These are phyloP conservation scores for Amoebophrya sp. DNA, from an alignment of 169 alveolate species.

Conservation along the genomic window DNA sequence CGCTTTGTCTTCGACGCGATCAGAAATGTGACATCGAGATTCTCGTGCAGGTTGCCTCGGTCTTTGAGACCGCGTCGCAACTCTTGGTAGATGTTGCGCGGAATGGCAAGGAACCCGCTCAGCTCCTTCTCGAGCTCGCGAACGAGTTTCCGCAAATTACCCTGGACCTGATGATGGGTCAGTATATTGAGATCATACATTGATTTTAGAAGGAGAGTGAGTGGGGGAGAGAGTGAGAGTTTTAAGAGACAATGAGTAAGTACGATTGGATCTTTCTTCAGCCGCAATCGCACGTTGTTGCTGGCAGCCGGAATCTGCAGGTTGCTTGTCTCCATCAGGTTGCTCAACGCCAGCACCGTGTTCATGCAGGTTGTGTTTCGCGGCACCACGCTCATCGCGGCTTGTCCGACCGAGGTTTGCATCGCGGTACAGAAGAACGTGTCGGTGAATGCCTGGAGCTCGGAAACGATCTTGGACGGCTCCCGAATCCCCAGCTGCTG, in stretches of 20 bases:
- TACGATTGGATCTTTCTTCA: neutral
- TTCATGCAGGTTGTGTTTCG: neutral
- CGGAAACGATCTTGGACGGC: neutral
- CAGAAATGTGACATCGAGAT: neutral
- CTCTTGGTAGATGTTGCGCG: neutral
- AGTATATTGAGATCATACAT: no score
- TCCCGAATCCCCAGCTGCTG: neutral
- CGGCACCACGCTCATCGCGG: neutral
- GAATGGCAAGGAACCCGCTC: neutral
- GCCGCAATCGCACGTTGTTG: conserved; percentile 2
- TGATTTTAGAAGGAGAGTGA: neutral
- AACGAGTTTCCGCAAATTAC: neutral
- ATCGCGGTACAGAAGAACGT: neutral
- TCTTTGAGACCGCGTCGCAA: neutral
- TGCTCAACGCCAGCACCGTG: neutral
- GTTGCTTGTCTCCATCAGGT: neutral
- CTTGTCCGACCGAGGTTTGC: neutral
- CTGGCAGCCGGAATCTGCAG: neutral
- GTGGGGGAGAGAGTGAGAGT: neutral
- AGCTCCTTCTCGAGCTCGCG: neutral
- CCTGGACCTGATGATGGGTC: neutral
- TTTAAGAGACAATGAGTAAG: no score
- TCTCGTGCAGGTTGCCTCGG: neutral
- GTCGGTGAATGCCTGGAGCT: neutral
- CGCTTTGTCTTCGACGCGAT: neutral